Evolutionary conservation across 768 basidiomycete species (phyloP), one percentile per base, ranked within the genome.

Genomic region (Boletus vermiculosoides): DNA sequence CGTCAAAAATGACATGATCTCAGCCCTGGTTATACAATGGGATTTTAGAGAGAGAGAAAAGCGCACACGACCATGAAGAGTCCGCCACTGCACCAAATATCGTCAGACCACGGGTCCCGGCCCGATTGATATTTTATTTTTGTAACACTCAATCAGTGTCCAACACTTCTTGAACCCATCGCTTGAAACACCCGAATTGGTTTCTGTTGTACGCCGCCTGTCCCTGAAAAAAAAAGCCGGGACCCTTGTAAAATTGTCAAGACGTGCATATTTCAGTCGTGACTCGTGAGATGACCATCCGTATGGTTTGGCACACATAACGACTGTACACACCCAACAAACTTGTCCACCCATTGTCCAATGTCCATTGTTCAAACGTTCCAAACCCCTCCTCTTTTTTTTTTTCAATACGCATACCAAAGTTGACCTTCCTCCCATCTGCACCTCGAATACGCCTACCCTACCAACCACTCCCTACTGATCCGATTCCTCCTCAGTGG

Each of bases 401-500:
- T 34, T 33, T 34, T 34, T 5, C 30, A 22, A 33, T 7, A 18
- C 45, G 39, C 39, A 20, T 40, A 20, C 39, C 4, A 5, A 15
- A 11, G n/a, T 11, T 11, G 39, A 40, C 39, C 10, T 23, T 23
- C 42, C 22, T 13, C 31, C 33, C 22, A 11, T 50, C 10, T 20
- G 11, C 46, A 31, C 46, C 30, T 22, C 46, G 18, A 20, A 11
- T 10, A 40, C 18, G 9, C 3, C 22, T 0, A 41, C 40, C 20
- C 22, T 4, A 13, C 34, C 34, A 12, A 23, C 5, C 8, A n/a
- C 33, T 1, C 16, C 12, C 10, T 56, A 66, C 1, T 12, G 59
- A 23, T 69, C 66, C 16, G 67, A 69, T 0, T 62, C 67, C 34
- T 11, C 58, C 13, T 70, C 67, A 4, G 58, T 59, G 5, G 63